phyloP scores from a whole-genome alignment of 345 rosid species.

The Conringia planisiliqua region DNA sequence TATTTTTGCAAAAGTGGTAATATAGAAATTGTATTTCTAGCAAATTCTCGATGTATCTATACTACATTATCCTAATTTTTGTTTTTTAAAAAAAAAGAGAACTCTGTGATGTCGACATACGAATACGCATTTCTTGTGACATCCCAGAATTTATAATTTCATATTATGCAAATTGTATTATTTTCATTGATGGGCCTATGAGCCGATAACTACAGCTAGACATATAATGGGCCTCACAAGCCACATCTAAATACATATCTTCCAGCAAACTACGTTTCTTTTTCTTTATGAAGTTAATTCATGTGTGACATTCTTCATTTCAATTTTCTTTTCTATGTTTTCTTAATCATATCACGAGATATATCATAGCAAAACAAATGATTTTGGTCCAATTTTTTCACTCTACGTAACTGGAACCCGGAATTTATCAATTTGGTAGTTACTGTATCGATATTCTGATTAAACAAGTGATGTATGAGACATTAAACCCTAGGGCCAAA shows the following conservation, averaged over 20 bases:
- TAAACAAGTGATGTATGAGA: not conserved
- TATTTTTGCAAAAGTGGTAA: no score
- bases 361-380: no score
- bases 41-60: constrained; percentile 7
- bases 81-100: not conserved
- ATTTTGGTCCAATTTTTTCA: not conserved
- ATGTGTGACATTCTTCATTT: no score
- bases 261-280: not conserved
- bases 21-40: no score
- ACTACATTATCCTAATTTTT: not conserved
- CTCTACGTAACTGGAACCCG: not conserved
- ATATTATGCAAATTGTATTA: not conserved
- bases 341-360: no score
- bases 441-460: not conserved
- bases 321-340: no score
- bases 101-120: constrained; percentile 9
- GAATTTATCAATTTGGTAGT: not conserved
- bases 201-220: not conserved
- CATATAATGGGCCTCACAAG: constrained; percentile 9
- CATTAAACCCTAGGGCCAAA: not conserved
- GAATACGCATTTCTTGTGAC: constrained; percentile 4
- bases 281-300: not conserved
- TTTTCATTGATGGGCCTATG: constrained; percentile 11
- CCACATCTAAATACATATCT: not conserved
- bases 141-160: not conserved